Percentiles rank a stretch among this genome's conserved stretches.
phyloP scores from a whole-genome alignment of 2,329 filamentous ascomycete genomes.

The Colletotrichum spaethianum region DNA sequence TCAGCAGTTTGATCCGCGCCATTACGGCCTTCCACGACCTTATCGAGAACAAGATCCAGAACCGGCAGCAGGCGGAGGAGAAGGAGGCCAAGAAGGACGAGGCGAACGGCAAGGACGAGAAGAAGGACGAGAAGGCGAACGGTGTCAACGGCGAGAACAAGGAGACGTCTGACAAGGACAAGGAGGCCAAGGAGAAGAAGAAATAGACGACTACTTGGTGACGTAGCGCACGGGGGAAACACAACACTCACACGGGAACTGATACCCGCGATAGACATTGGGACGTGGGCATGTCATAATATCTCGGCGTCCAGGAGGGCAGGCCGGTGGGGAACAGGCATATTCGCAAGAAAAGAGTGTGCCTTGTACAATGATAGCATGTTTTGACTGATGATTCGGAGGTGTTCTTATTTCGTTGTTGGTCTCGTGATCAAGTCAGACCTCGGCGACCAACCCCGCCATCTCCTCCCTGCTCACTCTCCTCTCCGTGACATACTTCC shows the following conservation, averaged over 20 bases:
- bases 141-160: conserved; percentile 63
- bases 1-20: conserved; percentile 95
- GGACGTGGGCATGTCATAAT: conserved; percentile 40
- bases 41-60: conserved; percentile 99
- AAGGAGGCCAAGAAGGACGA: conserved; percentile 90
- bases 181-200: conserved; percentile 68
- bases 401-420: neutral
- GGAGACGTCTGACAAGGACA: conserved; percentile 61
- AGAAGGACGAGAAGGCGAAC: conserved; percentile 65
- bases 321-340: conserved; percentile 28
- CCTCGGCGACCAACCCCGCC: conserved; percentile 75
- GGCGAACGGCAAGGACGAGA: conserved; percentile 70
- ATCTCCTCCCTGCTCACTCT: conserved; percentile 75
- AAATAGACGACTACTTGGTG: conserved; percentile 47
- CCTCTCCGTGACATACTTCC: conserved; percentile 67
- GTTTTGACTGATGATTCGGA: conserved; percentile 30
- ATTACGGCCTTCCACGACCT: conserved; percentile 99
- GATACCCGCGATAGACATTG: conserved; percentile 41
- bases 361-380: conserved; percentile 42
- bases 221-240: conserved; percentile 17
- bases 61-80: conserved; percentile 96
- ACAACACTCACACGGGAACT: conserved; percentile 30
- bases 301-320: conserved; percentile 40
- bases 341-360: conserved; percentile 36
- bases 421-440: conserved; percentile 44